Base-by-base conservation (phyloP, 1,284 basidiomycete species). In the Ustilago vetiveriae region DNA sequence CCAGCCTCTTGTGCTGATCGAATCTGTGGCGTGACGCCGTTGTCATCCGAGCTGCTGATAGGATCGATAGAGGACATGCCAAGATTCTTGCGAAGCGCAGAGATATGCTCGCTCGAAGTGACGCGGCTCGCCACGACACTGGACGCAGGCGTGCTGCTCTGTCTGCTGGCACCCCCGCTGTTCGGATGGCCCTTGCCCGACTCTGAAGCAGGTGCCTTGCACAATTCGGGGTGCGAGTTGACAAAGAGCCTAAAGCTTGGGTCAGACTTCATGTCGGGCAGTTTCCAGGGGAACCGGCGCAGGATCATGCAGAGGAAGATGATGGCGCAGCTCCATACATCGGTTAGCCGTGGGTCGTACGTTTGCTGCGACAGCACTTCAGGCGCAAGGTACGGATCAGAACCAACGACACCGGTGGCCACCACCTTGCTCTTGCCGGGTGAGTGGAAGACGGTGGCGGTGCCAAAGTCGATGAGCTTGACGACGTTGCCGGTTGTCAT, bases 261-360 rank as follows among this genome's bases (percentile, higher is more conserved):
- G 80, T 98, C 96, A 27, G 89, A 88, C 86, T 96, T 96, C 77
- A 89, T 86, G 82, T 99, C 95, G 21, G 95, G 94, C 58, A 98
- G 90, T 84, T 94, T 98, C 96, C 96, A 99, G 2, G 96, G 96
- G 86, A 99, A 99, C 45, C 96, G 88, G 46, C 95, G 87, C 40
- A 99, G 87, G 63, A 96, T 86, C 96, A 99, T 99, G 85, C 96
- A 99, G 85, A 98, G 88, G 86, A 98, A 98, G 78, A 99, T 98
- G 84, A 99, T 94, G 50, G 92, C 96, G 40, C 95, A 89, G 72
- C 91, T 92, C 96, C 96, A 99, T 14, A 99, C 94, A 80, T 99
- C 96, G 11, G 94, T 94, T 84, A 98, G 90, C 75, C 95, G 88
- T 16, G 96, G 95, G 83, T 99, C 96, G 83, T 98, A 98, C 27